phyloP scores from a whole-genome alignment of 495 filamentous ascomycete species.

The Patellaria atrata region DNA sequence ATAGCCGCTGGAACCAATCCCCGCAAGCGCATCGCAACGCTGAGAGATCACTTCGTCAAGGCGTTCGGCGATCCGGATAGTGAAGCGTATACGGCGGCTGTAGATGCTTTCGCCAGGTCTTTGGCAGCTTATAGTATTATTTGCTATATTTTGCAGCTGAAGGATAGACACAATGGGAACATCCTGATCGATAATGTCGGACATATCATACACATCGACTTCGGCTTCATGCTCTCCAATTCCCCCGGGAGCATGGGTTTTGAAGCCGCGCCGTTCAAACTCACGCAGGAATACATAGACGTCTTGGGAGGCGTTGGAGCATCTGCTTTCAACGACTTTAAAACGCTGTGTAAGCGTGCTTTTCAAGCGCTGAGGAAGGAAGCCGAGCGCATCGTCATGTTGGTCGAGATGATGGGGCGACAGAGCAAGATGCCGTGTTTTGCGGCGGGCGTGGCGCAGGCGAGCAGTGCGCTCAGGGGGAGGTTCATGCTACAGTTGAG shows the following conservation, averaged over 20 bases:
- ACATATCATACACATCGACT: constrained; percentile 71
- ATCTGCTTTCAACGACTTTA: constrained; percentile 49
- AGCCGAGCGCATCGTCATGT: constrained; percentile 55
- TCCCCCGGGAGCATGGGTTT: constrained; percentile 63
- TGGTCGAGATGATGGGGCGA: constrained; percentile 62
- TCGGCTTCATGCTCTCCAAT: constrained; percentile 72
- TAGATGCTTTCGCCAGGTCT: constrained; percentile 54
- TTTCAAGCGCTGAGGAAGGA: constrained; percentile 58
- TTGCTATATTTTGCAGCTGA: constrained; percentile 60
- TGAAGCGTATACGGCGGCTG: constrained; percentile 45
- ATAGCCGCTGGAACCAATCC: constrained; percentile 52
- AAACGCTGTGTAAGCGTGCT: constrained; percentile 55
- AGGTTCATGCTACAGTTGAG: constrained; percentile 62
- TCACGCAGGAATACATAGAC: constrained; percentile 65
- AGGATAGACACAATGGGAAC: constrained; percentile 71
- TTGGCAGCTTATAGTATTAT: constrained; percentile 65
- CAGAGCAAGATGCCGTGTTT: constrained; percentile 69
- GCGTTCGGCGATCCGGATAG: constrained; percentile 51
- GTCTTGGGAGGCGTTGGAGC: constrained; percentile 53
- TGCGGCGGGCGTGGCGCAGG: constrained; percentile 45
- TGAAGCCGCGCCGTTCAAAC: constrained; percentile 66
- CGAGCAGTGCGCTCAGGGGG: constrained; percentile 44
- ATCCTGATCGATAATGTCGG: constrained; percentile 65
- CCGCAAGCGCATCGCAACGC: constrained; percentile 50
- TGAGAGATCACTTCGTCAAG: constrained; percentile 63